Evolutionary conservation across 176 grass and related monocot species (phyloP).

Genomic region (Eragrostis curvula): DNA sequence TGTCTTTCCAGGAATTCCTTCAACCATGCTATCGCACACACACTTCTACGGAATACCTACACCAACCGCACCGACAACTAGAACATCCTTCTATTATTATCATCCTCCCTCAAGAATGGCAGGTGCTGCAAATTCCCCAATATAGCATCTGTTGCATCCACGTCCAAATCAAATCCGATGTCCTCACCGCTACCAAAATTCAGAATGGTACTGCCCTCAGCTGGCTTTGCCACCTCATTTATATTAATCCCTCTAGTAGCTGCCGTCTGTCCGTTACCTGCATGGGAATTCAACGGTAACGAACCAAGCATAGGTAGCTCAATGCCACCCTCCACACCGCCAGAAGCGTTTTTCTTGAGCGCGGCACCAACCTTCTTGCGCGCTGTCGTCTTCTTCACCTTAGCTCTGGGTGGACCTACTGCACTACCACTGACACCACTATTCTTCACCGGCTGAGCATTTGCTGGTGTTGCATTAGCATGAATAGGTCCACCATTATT

Average conservation of each 20-base stretch:
- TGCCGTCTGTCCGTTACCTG: slow-evolving; percentile 14
- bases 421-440: background rate
- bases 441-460: background rate
- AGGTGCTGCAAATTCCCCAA: slow-evolving; percentile 89
- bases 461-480: slow-evolving; percentile 33
- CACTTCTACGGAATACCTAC: slow-evolving; percentile 44
- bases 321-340: slow-evolving; percentile 30
- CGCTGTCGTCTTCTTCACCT: slow-evolving; percentile 86
- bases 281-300: slow-evolving; percentile 26
- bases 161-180: slow-evolving; percentile 79
- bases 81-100: slow-evolving; percentile 59
- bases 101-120: slow-evolving; percentile 96
- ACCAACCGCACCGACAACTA: slow-evolving; percentile 47
- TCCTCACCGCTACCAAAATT: slow-evolving; percentile 57
- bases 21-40: slow-evolving; percentile 46
- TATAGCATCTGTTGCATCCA: slow-evolving; percentile 83
- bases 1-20: slow-evolving; percentile 36
- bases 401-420: slow-evolving; percentile 41
- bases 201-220: slow-evolving; percentile 44
- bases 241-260: slow-evolving; percentile 80
- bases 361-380: slow-evolving; percentile 70
- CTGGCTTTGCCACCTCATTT: slow-evolving; percentile 74
- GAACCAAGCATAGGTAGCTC: slow-evolving; percentile 30
- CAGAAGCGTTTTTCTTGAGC: slow-evolving; percentile 43
- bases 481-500: slow-evolving; percentile 22